Percentiles rank a stretch among this genome's conserved stretches.
These are phyloP conservation scores for Triticum turgidum DNA, from an alignment of 176 grass and related monocot genomes.

Conservation along the genomic window DNA sequence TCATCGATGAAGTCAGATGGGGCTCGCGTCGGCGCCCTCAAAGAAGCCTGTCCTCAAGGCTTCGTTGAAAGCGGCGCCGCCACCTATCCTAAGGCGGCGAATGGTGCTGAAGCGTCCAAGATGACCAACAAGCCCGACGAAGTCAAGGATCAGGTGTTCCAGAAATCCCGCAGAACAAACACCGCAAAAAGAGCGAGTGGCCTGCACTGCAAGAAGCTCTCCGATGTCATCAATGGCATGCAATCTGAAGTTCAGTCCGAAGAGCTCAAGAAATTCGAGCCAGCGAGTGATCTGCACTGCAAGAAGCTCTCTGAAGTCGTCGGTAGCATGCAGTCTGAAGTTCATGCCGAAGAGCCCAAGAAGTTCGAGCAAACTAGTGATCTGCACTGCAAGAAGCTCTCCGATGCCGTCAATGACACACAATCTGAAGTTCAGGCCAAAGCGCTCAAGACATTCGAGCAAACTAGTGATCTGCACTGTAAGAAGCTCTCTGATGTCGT, in stretches of 20 bases:
- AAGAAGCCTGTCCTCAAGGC: slow-evolving; percentile 1
- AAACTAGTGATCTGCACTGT: background rate
- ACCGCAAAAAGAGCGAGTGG: background rate
- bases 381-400: too few relatives aligned
- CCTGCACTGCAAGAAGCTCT: background rate
- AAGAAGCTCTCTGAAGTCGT: background rate
- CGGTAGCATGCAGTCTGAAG: background rate
- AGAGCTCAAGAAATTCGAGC: background rate
- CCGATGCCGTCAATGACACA: background rate
- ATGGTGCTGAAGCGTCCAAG: background rate
- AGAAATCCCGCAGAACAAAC: slow-evolving; percentile 18
- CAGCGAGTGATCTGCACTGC: background rate
- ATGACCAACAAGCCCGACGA: background rate
- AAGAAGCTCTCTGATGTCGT: background rate
- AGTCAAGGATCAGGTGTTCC: background rate
- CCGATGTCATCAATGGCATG: background rate
- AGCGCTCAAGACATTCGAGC: background rate
- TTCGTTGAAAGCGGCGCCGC: background rate
- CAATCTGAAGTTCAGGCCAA: background rate
- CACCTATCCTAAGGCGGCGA: background rate
- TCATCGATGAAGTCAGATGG: background rate
- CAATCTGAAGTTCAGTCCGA: slow-evolving; percentile 4
- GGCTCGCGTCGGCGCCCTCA: background rate
- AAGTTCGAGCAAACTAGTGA: background rate
- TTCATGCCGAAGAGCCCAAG: background rate